Conservation (phyloP, 1,284 basidiomycete species). For the Ustilago shanxiensis region DNA sequence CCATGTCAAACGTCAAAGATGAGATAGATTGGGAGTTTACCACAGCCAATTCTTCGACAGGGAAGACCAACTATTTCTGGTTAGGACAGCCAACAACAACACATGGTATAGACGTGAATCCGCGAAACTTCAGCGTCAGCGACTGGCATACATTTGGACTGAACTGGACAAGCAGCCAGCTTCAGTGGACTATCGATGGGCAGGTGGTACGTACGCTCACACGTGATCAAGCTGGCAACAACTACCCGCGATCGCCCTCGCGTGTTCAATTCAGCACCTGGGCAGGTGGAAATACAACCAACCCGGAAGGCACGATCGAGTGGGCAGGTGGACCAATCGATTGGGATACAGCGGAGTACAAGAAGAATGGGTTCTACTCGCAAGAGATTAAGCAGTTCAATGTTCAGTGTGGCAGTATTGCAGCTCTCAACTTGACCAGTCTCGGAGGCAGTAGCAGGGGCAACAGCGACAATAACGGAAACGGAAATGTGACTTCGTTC, state of each 20-base stretch:
- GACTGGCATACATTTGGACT: conserved; percentile 62
- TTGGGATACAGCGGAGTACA: conserved; percentile 51
- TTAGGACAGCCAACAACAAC: conserved; percentile 24
- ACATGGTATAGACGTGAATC: conserved; percentile 22
- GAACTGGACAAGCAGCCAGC: conserved; percentile 56
- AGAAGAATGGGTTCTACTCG: conserved; percentile 57
- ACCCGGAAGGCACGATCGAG: conserved; percentile 43
- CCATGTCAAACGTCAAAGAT: conserved; percentile 58
- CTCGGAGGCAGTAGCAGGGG: conserved; percentile 2
- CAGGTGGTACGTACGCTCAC: conserved; percentile 51
- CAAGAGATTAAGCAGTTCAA: conserved; percentile 60
- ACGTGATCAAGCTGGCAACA: conserved; percentile 27
- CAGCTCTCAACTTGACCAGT: conserved; percentile 27
- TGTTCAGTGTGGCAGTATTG: conserved; percentile 48
- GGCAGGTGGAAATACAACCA: conserved; percentile 56
- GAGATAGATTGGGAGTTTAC: conserved; percentile 63
- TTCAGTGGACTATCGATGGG: conserved; percentile 63
- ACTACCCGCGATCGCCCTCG: conserved; percentile 60
- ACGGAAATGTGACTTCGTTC: conserved; percentile 53
- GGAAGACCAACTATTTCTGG: conserved; percentile 57
- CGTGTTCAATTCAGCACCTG: conserved; percentile 60
- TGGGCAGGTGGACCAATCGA: conserved; percentile 64
- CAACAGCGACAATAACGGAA: background rate
- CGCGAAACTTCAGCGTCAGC: conserved; percentile 32
- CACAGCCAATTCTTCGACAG: conserved; percentile 29